A percentile compares a stretch with the other conserved stretches of the same genome.
Conservation (phyloP, 1,139 yeast genomes). For the Zygoascus sp. region DNA sequence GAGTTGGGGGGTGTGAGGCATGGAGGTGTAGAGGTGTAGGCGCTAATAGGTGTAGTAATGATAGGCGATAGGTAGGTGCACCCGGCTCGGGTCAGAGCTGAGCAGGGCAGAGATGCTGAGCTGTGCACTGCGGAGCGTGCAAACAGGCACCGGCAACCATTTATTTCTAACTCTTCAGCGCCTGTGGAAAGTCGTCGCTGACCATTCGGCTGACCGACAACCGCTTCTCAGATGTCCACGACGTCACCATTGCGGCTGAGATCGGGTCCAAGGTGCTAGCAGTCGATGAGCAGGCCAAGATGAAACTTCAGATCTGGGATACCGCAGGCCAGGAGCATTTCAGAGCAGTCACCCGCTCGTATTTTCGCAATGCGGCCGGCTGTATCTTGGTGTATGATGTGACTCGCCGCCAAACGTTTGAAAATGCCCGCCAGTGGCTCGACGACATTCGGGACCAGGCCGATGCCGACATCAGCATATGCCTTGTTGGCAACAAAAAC, state of each 20-base stretch:
- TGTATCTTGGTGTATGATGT: constrained; percentile 84
- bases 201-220: constrained; percentile 37
- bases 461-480: constrained; percentile 66
- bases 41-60: constrained; percentile 26
- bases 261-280: constrained; percentile 36
- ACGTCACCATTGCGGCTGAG: constrained; percentile 38
- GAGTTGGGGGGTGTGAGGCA: constrained; percentile 9
- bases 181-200: constrained; percentile 37
- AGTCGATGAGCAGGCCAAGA: constrained; percentile 26
- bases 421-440: constrained; percentile 40
- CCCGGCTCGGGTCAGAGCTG: neutral
- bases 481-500: constrained; percentile 82
- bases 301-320: constrained; percentile 43
- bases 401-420: constrained; percentile 57
- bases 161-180: constrained; percentile 23
- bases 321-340: constrained; percentile 97
- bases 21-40: neutral
- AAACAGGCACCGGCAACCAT: too few relatives aligned
- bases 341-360: constrained; percentile 79
- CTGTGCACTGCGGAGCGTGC: too few relatives aligned
- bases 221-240: constrained; percentile 35
- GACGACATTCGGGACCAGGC: constrained; percentile 81
- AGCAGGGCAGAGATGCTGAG: too few relatives aligned
- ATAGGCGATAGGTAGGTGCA: constrained; percentile 27
- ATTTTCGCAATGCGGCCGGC: constrained; percentile 82